Evolutionary conservation across 257 asterid genomes (phyloP).

Genomic region (Solanum tarijense): DNA sequence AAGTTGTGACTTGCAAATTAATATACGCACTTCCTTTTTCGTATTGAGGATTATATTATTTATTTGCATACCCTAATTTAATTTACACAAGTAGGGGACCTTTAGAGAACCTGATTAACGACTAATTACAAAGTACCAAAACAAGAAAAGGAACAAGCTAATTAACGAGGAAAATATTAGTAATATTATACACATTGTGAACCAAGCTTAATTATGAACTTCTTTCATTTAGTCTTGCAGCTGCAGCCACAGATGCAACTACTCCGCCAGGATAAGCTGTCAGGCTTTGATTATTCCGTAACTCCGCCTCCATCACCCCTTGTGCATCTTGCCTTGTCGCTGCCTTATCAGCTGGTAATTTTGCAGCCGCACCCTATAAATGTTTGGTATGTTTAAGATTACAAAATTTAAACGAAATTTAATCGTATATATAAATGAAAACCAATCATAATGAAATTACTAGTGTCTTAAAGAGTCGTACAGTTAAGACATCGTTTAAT

Average conservation of each 20-base stretch:
- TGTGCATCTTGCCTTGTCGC: conserved; percentile 62
- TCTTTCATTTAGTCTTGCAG: conserved; percentile 40
- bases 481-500: conserved; percentile 37
- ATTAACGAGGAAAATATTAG: neutral
- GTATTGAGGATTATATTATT: too few species aligned
- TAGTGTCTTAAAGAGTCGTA: neutral
- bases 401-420: neutral
- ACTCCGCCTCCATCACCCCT: conserved; percentile 42
- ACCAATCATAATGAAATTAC: neutral
- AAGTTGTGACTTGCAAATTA: too few species aligned
- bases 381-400: too few species aligned
- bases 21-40: too few species aligned
- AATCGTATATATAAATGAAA: too few species aligned
- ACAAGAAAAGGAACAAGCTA: neutral
- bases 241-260: conserved; percentile 51
- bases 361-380: conserved; percentile 35
- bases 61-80: neutral
- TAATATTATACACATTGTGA: neutral
- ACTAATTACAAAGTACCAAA: neutral
- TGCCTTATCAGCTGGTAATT: conserved; percentile 39
- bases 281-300: conserved; percentile 24
- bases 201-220: neutral
- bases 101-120: neutral
- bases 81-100: neutral
- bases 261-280: conserved; percentile 44